These are phyloP conservation scores for Kwoniella dejecticola DNA, from an alignment of 768 basidiomycete species.

Conservation along the genomic window DNA sequence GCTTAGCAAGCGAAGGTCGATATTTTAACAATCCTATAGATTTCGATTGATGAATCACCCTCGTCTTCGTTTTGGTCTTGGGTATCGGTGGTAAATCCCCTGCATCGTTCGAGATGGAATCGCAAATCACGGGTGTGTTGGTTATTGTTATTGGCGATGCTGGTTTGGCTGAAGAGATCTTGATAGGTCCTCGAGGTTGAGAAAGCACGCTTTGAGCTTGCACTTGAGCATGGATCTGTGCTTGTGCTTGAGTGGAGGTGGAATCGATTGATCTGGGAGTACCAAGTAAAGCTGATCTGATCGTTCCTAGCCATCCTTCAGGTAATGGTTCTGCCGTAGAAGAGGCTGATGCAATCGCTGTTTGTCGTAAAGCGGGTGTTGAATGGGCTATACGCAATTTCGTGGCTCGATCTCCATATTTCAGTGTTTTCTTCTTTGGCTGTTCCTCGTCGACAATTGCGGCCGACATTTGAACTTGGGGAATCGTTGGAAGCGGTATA, in stretches of 20 bases:
- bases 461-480: not conserved
- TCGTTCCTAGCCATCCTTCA: slow-evolving; percentile 35
- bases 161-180: slow-evolving; percentile 22
- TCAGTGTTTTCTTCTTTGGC: slow-evolving; percentile 18
- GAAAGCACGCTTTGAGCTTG: slow-evolving; percentile 1
- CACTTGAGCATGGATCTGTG: too few relatives aligned
- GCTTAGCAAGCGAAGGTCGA: slow-evolving; percentile 33
- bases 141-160: slow-evolving; percentile 43
- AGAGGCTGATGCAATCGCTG: not conserved
- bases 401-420: slow-evolving; percentile 43
- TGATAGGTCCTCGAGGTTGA: slow-evolving; percentile 12
- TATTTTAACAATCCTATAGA: slow-evolving; percentile 24
- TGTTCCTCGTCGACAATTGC: not conserved
- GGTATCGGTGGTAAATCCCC: slow-evolving; percentile 52
- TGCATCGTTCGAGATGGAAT: slow-evolving; percentile 42
- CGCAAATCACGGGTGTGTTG: slow-evolving; percentile 47
- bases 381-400: slow-evolving; percentile 38
- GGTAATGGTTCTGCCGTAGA: slow-evolving; percentile 8
- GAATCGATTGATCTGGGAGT: slow-evolving; percentile 6
- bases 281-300: slow-evolving; percentile 20
- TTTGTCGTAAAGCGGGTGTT: slow-evolving; percentile 30
- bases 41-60: not conserved
- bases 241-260: too few relatives aligned
- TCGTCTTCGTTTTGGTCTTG: not conserved
- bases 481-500: slow-evolving; percentile 8